Evolutionary conservation across 1,284 basidiomycete genomes (phyloP).

Genomic region (Irpex sp.): DNA sequence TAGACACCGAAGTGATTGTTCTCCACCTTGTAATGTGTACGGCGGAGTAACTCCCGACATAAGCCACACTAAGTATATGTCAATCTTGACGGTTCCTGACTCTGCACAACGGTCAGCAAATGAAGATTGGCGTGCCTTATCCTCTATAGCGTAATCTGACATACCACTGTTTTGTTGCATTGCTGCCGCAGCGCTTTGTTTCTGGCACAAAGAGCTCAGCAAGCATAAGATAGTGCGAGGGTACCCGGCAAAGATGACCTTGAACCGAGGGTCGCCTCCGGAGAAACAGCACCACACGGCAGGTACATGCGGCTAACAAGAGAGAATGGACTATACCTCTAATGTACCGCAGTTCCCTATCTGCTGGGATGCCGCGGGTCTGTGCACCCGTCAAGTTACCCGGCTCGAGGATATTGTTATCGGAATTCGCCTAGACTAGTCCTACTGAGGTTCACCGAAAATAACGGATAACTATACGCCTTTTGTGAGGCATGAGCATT

Average conservation of each 20-base stretch:
- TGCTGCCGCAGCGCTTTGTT: not conserved
- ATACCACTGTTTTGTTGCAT: not conserved
- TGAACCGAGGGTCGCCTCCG: not conserved
- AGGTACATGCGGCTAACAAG: not conserved
- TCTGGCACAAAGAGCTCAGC: not conserved
- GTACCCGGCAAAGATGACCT: not conserved
- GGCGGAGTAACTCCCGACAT: not conserved
- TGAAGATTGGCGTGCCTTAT: not conserved
- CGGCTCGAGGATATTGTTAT: not conserved
- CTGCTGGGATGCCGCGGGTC: not conserved
- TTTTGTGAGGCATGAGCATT: not conserved
- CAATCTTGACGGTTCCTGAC: not conserved
- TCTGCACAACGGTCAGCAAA: not conserved
- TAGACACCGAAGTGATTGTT: not conserved
- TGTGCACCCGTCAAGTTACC: not conserved
- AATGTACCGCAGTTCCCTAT: conserved; percentile 7
- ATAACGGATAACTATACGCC: not conserved
- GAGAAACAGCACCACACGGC: not conserved
- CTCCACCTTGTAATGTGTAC: not conserved
- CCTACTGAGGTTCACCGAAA: not conserved
- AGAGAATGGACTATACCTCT: not conserved
- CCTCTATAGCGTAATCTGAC: not conserved
- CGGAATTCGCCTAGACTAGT: not conserved
- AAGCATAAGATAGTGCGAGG: not conserved
- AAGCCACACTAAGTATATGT: not conserved